A percentile compares a stretch with the other conserved stretches of the same genome.
Evolutionary conservation across 257 asterid genomes (phyloP).

Genomic region (Solanum ossicruentum): DNA sequence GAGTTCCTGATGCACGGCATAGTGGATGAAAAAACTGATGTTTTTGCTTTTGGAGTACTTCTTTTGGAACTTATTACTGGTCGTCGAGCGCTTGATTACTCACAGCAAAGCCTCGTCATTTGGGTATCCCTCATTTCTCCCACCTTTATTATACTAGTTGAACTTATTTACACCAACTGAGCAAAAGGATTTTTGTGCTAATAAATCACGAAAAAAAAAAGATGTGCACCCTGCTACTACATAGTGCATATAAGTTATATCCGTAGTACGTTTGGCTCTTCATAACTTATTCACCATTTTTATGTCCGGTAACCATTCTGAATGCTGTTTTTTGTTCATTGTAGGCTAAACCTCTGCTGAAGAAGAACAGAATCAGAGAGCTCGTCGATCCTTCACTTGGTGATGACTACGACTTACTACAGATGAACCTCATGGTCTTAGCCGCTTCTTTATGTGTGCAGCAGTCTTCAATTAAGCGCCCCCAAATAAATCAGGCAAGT

Average conservation of each 20-base stretch:
- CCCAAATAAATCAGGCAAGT: conserved; percentile 75
- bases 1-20: conserved; percentile 97
- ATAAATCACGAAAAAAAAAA: neutral
- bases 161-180: neutral
- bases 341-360: conserved; percentile 83
- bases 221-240: neutral
- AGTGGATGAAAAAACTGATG: conserved; percentile 81
- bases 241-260: neutral
- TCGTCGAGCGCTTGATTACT: conserved; percentile 88
- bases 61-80: conserved; percentile 82
- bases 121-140: conserved; percentile 48
- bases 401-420: conserved; percentile 35
- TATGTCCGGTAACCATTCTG: neutral
- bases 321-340: neutral
- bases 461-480: conserved; percentile 67
- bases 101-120: conserved; percentile 90
- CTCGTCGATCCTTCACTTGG: conserved; percentile 68
- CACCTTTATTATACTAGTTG: neutral
- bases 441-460: conserved; percentile 81
- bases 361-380: conserved; percentile 68
- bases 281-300: neutral
- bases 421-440: conserved; percentile 71
- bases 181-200: neutral
- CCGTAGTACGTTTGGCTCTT: too few relatives aligned
- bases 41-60: conserved; percentile 79